A percentile compares a stretch with the other conserved stretches of the same genome.
Conservation (phyloP, 164 flowering plant genomes). For the Kingdonia uniflora region DNA sequence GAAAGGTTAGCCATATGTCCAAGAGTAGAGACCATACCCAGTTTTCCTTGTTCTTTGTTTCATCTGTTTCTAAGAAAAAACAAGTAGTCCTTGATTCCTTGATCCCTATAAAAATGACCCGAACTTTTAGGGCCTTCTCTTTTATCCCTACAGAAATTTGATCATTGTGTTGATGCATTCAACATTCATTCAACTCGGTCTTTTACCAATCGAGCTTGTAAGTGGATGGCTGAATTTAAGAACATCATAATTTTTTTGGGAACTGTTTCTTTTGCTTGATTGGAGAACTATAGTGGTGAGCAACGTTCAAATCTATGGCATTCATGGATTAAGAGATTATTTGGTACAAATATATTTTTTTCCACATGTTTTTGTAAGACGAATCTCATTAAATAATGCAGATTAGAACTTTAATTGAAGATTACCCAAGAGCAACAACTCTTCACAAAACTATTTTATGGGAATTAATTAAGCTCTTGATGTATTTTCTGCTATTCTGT, state of each 20-base stretch:
- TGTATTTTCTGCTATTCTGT: background rate
- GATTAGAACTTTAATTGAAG: too few species aligned
- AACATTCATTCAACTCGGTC: background rate
- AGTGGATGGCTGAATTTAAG: too few species aligned
- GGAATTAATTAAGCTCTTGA: too few species aligned
- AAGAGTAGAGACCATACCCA: too few species aligned
- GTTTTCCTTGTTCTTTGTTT: too few species aligned
- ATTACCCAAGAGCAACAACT: too few species aligned
- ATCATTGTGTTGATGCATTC: background rate
- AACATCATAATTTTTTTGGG: background rate
- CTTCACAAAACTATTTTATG: too few species aligned
- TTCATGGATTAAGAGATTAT: background rate
- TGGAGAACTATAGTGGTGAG: too few species aligned
- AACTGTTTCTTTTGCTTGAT: too few species aligned
- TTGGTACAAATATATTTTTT: too few species aligned
- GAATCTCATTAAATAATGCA: too few species aligned
- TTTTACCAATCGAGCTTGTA: background rate
- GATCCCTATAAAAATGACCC: background rate
- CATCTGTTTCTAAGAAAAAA: background rate
- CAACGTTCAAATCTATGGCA: background rate
- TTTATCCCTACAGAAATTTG: background rate
- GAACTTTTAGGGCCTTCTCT: background rate
- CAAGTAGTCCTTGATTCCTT: background rate
- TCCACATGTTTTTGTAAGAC: too few species aligned
- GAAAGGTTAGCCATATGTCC: slow-evolving; percentile 43